A percentile compares a stretch with the other conserved stretches of the same genome.
phyloP scores from a whole-genome alignment of 192 early-diverging fungal genomes.

The Coemansia sp. region DNA sequence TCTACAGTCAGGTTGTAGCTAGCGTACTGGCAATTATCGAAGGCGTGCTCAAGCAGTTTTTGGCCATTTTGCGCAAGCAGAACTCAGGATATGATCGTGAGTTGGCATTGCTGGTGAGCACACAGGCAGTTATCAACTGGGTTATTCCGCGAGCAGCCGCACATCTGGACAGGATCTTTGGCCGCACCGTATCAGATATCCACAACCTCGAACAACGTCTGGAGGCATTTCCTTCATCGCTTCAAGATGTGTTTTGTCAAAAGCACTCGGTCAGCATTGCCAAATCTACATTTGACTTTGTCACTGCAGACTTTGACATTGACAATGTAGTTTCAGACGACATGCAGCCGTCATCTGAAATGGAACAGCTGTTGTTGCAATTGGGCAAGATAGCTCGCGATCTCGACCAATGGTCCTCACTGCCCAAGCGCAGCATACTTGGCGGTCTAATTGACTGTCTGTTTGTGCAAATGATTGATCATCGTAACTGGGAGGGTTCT shows the following conservation, averaged over 20 bases:
- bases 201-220: conserved; percentile 54
- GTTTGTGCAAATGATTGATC: conserved; percentile 52
- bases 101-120: conserved; percentile 49
- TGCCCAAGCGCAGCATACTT: conserved; percentile 47
- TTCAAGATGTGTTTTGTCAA: conserved; percentile 57
- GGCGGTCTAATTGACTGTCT: conserved; percentile 48
- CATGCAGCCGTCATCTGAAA: conserved; percentile 37
- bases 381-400: conserved; percentile 38
- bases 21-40: conserved; percentile 51
- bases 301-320: conserved; percentile 20
- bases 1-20: conserved; percentile 54
- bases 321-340: conserved; percentile 31
- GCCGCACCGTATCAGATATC: conserved; percentile 51
- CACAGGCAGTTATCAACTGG: conserved; percentile 50
- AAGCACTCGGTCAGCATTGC: conserved; percentile 37
- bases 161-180: conserved; percentile 48
- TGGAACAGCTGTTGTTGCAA: conserved; percentile 32
- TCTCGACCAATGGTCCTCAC: conserved; percentile 46
- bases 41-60: conserved; percentile 51
- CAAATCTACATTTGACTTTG: conserved; percentile 43
- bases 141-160: conserved; percentile 46
- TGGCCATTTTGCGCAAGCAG: conserved; percentile 31
- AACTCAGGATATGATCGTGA: conserved; percentile 28
- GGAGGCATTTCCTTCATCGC: conserved; percentile 47
- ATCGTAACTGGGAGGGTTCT: conserved; percentile 43